These are phyloP conservation scores for Ogataea ganodermae DNA, from an alignment of 805 yeast species.

Conservation along the genomic window DNA sequence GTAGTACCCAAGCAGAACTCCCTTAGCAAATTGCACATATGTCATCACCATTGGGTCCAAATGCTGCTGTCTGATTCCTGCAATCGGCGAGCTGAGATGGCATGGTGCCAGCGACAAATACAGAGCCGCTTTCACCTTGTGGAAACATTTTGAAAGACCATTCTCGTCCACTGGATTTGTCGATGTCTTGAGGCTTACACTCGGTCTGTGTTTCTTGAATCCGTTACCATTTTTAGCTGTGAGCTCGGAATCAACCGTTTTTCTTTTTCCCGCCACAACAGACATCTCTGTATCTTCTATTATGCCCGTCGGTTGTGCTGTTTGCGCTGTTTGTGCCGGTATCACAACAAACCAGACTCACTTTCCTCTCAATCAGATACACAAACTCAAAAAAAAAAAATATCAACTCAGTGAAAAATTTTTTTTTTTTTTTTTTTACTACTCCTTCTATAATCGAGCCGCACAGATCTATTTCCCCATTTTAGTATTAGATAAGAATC, in stretches of 20 bases:
- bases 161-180: conserved; percentile 26
- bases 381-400: not conserved
- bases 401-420: conserved; percentile 8
- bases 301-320: not conserved
- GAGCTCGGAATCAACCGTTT: conserved; percentile 4
- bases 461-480: conserved; percentile 2
- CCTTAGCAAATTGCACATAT: conserved; percentile 68
- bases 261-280: conserved; percentile 10
- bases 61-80: conserved; percentile 86
- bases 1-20: conserved; percentile 81
- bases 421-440: conserved; percentile 9
- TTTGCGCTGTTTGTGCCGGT: not conserved
- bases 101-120: conserved; percentile 90
- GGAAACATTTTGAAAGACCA: conserved; percentile 71
- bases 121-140: conserved; percentile 56
- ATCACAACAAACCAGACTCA: not conserved
- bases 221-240: conserved; percentile 6
- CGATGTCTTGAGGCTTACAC: conserved; percentile 13
- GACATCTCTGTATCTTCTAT: conserved; percentile 6
- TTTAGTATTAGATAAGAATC: conserved; percentile 8
- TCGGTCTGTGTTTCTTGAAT: conserved; percentile 12
- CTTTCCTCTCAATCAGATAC: not conserved
- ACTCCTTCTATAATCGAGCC: conserved; percentile 4
- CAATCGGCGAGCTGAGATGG: conserved; percentile 64
- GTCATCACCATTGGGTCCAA: conserved; percentile 88